Conservation (phyloP, 768 basidiomycete species). For the Cubamyces sp. region DNA sequence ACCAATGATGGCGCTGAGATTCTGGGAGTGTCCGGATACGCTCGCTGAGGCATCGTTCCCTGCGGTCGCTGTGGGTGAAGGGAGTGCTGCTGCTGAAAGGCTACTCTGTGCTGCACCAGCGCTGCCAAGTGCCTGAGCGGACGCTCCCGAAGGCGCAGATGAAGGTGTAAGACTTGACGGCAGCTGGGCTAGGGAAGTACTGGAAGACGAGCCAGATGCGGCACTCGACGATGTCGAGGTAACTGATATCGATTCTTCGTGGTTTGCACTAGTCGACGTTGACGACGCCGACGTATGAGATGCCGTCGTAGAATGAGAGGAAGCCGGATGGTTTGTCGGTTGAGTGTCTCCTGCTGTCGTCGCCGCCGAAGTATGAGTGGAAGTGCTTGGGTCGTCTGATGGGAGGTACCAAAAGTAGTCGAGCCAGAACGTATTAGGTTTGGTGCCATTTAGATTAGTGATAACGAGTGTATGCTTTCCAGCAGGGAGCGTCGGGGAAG, state of each 20-base stretch:
- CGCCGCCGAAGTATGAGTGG: neutral
- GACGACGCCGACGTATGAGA: too few relatives aligned
- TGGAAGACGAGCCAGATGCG: too few relatives aligned
- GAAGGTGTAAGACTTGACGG: too few relatives aligned
- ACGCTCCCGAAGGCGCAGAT: too few relatives aligned
- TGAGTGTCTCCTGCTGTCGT: neutral
- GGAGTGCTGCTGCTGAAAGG: neutral
- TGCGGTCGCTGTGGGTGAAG: neutral
- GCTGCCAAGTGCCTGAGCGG: neutral
- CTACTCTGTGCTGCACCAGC: neutral
- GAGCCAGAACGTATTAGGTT: constrained; percentile 11
- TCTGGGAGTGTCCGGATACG: neutral
- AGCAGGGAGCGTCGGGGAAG: neutral
- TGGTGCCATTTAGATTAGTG: constrained; percentile 18
- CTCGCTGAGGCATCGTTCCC: neutral
- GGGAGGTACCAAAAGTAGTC: constrained; percentile 10
- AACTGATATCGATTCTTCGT: too few relatives aligned
- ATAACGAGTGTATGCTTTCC: constrained; percentile 10
- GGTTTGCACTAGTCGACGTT: too few relatives aligned
- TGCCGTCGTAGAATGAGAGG: too few relatives aligned
- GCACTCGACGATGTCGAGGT: too few relatives aligned
- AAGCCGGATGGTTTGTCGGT: too few relatives aligned
- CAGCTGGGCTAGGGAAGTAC: too few relatives aligned
- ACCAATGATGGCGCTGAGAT: neutral
- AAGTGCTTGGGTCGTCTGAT: neutral